Percentiles rank a stretch among this genome's conserved stretches.
Conservation (phyloP, 305 asterid species). For the Ilex paraguariensis region DNA sequence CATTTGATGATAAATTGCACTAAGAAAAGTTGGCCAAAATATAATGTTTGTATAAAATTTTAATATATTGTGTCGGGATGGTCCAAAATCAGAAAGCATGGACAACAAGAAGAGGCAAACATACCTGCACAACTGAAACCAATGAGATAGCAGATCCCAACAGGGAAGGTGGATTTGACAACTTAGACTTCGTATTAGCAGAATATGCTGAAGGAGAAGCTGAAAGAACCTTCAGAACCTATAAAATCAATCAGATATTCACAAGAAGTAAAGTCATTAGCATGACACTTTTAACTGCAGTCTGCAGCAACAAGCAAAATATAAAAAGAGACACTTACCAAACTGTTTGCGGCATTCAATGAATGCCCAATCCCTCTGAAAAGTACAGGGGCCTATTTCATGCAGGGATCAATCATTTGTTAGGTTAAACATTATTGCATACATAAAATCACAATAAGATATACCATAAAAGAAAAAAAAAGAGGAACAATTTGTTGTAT, state of each 20-base stretch:
- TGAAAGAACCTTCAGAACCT: constrained; percentile 76
- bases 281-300: too few species aligned
- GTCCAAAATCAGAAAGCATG: not conserved
- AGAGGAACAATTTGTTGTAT: too few species aligned
- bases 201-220: constrained; percentile 88
- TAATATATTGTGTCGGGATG: too few species aligned
- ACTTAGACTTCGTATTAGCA: constrained; percentile 61
- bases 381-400: constrained; percentile 71
- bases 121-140: constrained; percentile 84
- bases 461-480: too few species aligned
- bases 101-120: constrained; percentile 3
- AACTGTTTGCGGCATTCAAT: constrained; percentile 59
- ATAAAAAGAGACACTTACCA: constrained; percentile 37
- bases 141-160: constrained; percentile 68
- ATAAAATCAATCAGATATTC: constrained; percentile 1
- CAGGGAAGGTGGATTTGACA: constrained; percentile 67
- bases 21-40: too few species aligned
- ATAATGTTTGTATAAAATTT: too few species aligned
- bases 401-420: not conserved
- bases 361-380: constrained; percentile 85
- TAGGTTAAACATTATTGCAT: too few species aligned
- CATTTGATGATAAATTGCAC: too few species aligned
- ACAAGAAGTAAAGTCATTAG: too few species aligned
- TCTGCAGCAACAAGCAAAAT: too few species aligned
- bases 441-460: too few species aligned